Conservation (phyloP, 768 basidiomycete genomes). For the Boletus rubescentipes region DNA sequence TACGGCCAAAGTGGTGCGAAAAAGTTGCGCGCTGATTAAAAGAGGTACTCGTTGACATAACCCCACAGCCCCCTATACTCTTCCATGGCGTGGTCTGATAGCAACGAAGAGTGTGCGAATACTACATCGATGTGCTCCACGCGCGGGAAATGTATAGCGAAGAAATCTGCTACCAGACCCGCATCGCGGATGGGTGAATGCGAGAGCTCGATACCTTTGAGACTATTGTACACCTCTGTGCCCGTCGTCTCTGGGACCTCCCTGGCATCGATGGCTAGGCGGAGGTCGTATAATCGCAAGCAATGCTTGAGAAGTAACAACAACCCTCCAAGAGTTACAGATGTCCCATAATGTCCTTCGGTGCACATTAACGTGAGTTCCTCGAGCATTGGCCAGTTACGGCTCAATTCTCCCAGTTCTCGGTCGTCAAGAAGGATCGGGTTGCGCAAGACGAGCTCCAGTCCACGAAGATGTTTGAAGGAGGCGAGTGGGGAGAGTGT, state of each 20-base stretch:
- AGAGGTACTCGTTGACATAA: too few species aligned
- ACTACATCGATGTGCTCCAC: background rate
- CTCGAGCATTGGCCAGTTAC: too few species aligned
- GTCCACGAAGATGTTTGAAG: background rate
- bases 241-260: background rate
- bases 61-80: too few species aligned
- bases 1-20: too few species aligned
- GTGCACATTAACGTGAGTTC: background rate
- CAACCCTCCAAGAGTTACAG: background rate
- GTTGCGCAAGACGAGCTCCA: background rate
- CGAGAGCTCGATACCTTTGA: background rate
- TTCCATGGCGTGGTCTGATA: too few species aligned
- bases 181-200: background rate
- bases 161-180: background rate
- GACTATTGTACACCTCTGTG: background rate
- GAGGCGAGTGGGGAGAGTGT: background rate
- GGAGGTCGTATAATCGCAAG: background rate
- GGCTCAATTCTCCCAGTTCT: too few species aligned
- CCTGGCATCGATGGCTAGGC: background rate
- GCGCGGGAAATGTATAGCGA: background rate
- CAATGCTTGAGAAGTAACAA: background rate
- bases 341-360: background rate
- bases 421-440: too few species aligned
- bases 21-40: too few species aligned
- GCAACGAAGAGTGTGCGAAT: background rate